Percentiles rank a stretch among this genome's conserved stretches.
phyloP scores from a whole-genome alignment of 495 filamentous ascomycete genomes.

The Lasiosphaeris hirsuta region DNA sequence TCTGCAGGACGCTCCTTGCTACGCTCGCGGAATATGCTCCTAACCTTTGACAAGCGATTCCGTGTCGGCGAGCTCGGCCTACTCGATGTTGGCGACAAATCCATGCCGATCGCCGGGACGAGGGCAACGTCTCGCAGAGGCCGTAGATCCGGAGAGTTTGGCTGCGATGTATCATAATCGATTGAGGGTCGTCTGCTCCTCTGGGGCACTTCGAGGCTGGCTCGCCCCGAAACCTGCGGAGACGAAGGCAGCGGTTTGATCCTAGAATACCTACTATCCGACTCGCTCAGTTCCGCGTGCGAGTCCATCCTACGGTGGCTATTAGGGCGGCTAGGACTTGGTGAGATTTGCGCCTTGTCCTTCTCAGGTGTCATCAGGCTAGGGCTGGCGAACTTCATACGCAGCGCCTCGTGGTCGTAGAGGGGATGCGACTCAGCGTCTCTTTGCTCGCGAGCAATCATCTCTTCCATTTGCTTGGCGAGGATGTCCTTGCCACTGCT shows the following conservation, averaged over 20 bases:
- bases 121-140: slow-evolving; percentile 28
- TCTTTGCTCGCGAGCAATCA: slow-evolving; percentile 52
- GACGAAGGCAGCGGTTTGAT: slow-evolving; percentile 23
- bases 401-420: slow-evolving; percentile 27
- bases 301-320: slow-evolving; percentile 30
- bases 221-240: slow-evolving; percentile 27
- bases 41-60: slow-evolving; percentile 45
- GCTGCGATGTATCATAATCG: slow-evolving; percentile 41
- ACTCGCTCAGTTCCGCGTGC: slow-evolving; percentile 33
- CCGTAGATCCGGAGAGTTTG: slow-evolving; percentile 35
- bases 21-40: slow-evolving; percentile 47
- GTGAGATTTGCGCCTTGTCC: slow-evolving; percentile 15
- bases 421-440: slow-evolving; percentile 31
- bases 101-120: slow-evolving; percentile 40
- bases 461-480: slow-evolving; percentile 65
- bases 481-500: slow-evolving; percentile 52
- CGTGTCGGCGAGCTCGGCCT: slow-evolving; percentile 41
- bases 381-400: slow-evolving; percentile 28
- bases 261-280: slow-evolving; percentile 17
- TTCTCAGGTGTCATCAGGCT: slow-evolving; percentile 32
- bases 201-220: slow-evolving; percentile 41
- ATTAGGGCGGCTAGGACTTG: slow-evolving; percentile 15
- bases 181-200: slow-evolving; percentile 33
- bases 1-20: slow-evolving; percentile 39
- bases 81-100: slow-evolving; percentile 41